Base-by-base conservation (phyloP, 805 yeast genomes). In the Yarrowia bubula region DNA sequence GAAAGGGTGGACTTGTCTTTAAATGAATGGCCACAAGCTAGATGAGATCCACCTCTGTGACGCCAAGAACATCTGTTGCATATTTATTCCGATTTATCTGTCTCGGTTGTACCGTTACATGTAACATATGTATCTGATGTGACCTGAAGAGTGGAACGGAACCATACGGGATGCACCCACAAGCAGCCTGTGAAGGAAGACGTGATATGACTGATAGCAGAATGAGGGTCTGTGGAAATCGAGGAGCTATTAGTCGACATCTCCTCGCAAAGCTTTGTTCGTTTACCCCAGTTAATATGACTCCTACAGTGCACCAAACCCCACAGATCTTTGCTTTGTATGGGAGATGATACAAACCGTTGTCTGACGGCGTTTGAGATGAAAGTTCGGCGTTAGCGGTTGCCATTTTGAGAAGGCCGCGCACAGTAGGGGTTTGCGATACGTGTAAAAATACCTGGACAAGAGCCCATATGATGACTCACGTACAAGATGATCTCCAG, bases 321-420 rank as follows among this genome's bases (percentile, higher is more conserved):
- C 53, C 53, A 48, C 53, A 48, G 53, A 15, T 41, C 55, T 48
- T 48, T 47, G 53, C 41, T 48, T 35, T 48, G 41, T 33, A 48
- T 47, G 11, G 39, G 55, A 33, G 55, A 35, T 35, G 55, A 17
- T 48, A n/a, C 41, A 35, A 48, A 17, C 55, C 32, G 41, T 48
- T 48, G 55, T 35, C 14, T 33, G 55, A n/a, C 55, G 55, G 55
- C 32, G 32, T 35, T 48, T 48, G 55, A 32, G 28, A 22, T 22
- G 28, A 48, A 18, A 33, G 53, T 47, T 48, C 55, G 32, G 55
- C 55, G 41, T 33, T 33, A 48, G 55, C 41, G 55, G 55, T 48
- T 48, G 55, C 55, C 55, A 11, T 13, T 18, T 48, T 8, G 17
- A 18, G 55, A 15, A 35, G 28, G 53, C 31, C 18, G 28, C 18